These are phyloP conservation scores for Leptoxyphium fumago DNA, from an alignment of 2,329 filamentous ascomycete genomes.

Conservation along the genomic window DNA sequence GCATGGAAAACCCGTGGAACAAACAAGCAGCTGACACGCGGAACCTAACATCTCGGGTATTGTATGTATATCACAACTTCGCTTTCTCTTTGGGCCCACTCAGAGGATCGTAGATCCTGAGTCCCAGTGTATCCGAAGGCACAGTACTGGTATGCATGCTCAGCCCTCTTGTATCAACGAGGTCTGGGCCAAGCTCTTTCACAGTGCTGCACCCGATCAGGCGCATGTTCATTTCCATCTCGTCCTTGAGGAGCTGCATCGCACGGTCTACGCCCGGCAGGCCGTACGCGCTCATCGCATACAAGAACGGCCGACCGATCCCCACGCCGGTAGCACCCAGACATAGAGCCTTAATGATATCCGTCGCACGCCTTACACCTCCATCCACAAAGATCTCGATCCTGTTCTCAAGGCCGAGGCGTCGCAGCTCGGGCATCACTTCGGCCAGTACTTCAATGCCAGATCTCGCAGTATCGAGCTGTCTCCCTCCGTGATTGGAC, in stretches of 20 bases:
- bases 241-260: conserved; percentile 61
- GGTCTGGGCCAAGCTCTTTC: conserved; percentile 61
- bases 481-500: conserved; percentile 89
- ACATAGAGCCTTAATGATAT: conserved; percentile 90
- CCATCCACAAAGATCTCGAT: conserved; percentile 79
- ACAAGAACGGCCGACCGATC: conserved; percentile 87
- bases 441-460: conserved; percentile 84
- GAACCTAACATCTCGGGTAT: too few species aligned
- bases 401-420: conserved; percentile 55
- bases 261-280: conserved; percentile 75
- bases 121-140: conserved; percentile 45
- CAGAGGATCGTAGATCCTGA: conserved; percentile 41
- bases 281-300: conserved; percentile 90
- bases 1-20: too few species aligned
- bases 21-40: too few species aligned
- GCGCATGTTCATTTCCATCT: conserved; percentile 99
- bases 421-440: conserved; percentile 73
- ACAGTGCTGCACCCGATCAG: conserved; percentile 67
- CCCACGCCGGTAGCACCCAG: conserved; percentile 84
- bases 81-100: conserved; percentile 23
- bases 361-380: conserved; percentile 75
- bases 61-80: conserved; percentile 10
- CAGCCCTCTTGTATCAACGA: conserved; percentile 66
- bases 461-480: conserved; percentile 82
- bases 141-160: conserved; percentile 43